Evolutionary conservation across 371 early-diverging fungal species (phyloP), one percentile per base, ranked within the genome.

Genomic region (Lichtheimia ornata): DNA sequence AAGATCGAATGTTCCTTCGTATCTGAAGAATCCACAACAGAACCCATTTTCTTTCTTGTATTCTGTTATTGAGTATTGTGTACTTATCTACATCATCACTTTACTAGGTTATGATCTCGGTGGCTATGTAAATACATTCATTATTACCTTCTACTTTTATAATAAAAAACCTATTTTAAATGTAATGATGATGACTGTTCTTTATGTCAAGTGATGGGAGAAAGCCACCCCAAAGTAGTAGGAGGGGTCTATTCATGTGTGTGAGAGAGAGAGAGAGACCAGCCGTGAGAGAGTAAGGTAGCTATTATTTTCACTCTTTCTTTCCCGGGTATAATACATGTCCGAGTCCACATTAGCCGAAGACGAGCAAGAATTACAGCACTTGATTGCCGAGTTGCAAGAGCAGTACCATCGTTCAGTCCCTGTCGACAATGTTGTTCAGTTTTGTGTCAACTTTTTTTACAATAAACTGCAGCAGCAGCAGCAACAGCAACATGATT

Each of bases 361-460:
- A 47, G 47, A 47, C 47, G 47, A 47, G n/a, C 18, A 47, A 47
- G 47, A 47, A 15, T 18, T 47, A 18, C 47, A 47, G 47, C 47
- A 74, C 49, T 55, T 74, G 4, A 40, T 74, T 28, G 67, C 69
- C 22, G 74, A 74, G 45, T 64, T 74, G 27, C 71, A 74, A 50
- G 47, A 59, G 17, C 66, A 70, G 30, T 70, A 70, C 25, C 65
- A 67, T 44, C 49, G 56, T 45, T 35, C 57, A n/a, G 45, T 25
- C 9, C 20, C 42, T 14, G n/a, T 93, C 17, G 69, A 82, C 51
- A 91, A 94, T 73, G 83, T 91, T 43, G 82, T 87, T 69, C 90
- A 91, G 82, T 93, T 91, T 72, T 92, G 93, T 71, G 87, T 92
- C 25, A 79, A 87, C 59, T 90, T 88, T 70, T 94, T 94, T 69